Evolutionary conservation across 176 grass and related monocot genomes (phyloP).

Genomic region (Leersia perrieri): DNA sequence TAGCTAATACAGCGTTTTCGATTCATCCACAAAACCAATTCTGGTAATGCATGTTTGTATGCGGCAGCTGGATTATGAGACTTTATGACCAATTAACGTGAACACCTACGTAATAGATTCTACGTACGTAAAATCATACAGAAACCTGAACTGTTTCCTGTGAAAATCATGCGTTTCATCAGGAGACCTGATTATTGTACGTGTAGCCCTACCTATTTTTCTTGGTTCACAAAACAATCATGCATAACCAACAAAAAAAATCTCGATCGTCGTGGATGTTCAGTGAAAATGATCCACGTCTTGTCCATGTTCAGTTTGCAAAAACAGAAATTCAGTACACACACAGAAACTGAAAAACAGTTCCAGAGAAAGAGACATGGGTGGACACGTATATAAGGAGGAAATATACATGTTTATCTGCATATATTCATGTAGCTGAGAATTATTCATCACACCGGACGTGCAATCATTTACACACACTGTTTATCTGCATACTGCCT

Average conservation of each 20-base stretch:
- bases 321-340: no score
- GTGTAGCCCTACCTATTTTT: no score
- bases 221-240: no score
- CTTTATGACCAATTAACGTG: background rate
- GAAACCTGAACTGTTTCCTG: no score
- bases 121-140: background rate
- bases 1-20: constrained; percentile 32
- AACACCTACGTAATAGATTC: background rate
- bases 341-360: background rate
- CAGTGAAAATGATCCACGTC: no score
- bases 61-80: constrained; percentile 5
- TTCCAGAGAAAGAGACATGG: background rate
- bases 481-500: constrained; percentile 25
- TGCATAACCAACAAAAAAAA: no score
- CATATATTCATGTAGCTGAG: background rate
- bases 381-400: background rate
- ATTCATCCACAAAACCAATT: constrained; percentile 21
- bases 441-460: background rate
- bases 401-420: background rate
- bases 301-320: background rate
- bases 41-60: constrained; percentile 22
- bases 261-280: no score
- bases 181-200: no score
- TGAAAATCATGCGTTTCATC: no score
- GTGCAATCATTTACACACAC: constrained; percentile 18